Conservation (phyloP, 306 rosid species). For the Malus asiatica region DNA sequence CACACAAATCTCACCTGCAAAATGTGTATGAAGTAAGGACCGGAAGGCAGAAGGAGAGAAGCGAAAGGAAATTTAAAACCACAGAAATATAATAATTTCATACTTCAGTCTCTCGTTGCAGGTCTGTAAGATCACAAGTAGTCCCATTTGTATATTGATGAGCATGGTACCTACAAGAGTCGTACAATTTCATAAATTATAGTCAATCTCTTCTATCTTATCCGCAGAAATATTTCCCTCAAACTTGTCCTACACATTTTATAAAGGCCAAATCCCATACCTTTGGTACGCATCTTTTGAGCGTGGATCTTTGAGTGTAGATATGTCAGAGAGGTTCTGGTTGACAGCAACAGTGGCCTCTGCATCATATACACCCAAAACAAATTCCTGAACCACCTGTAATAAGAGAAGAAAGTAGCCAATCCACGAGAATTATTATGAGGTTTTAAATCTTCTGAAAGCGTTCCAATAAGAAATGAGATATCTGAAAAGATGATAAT, state of each 20-base stretch:
- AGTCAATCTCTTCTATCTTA: not conserved
- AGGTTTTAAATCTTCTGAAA: slow-evolving; percentile 16
- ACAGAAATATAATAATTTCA: slow-evolving; percentile 1
- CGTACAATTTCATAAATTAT: slow-evolving; percentile 7
- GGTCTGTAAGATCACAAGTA: slow-evolving; percentile 78
- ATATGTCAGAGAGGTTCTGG: slow-evolving; percentile 78
- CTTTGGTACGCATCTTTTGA: slow-evolving; percentile 92
- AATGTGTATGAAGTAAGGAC: not conserved
- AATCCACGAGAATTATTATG: slow-evolving; percentile 4
- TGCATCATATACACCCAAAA: slow-evolving; percentile 71
- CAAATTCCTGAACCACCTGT: slow-evolving; percentile 75
- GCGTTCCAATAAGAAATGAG: not conserved
- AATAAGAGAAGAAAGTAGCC: slow-evolving; percentile 13
- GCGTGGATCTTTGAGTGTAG: slow-evolving; percentile 87
- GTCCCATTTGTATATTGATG: slow-evolving; percentile 93
- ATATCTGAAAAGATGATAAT: not conserved
- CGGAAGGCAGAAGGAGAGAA: not conserved
- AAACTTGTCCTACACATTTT: not conserved
- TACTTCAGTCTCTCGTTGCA: slow-evolving; percentile 92
- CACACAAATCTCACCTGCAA: slow-evolving; percentile 91
- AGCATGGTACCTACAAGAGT: slow-evolving; percentile 64
- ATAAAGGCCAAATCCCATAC: slow-evolving; percentile 31
- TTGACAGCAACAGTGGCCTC: slow-evolving; percentile 77
- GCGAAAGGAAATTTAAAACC: not conserved
- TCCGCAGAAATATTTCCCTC: not conserved